A percentile compares a stretch with the other conserved stretches of the same genome.
These are phyloP conservation scores for Heliophila coronopifolia DNA, from an alignment of 441 rosid genomes.

Conservation along the genomic window DNA sequence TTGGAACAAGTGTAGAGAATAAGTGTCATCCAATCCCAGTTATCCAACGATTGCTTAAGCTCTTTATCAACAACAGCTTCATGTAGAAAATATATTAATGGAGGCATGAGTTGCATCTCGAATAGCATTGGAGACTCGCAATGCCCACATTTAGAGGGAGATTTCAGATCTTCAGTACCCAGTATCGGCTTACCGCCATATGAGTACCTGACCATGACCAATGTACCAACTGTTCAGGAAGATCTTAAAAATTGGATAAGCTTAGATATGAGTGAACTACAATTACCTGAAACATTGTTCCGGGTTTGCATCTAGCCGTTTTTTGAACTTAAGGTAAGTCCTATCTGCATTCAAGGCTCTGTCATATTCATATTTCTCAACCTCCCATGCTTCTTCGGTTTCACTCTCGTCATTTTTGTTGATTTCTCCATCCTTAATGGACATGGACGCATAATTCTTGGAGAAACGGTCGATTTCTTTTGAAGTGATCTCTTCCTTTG, in stretches of 20 bases:
- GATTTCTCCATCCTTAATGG: conserved; percentile 39
- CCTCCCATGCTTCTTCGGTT: conserved; percentile 58
- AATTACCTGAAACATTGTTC: conserved; percentile 84
- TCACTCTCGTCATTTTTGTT: conserved; percentile 38
- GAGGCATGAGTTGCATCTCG: conserved; percentile 90
- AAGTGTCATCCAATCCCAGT: conserved; percentile 88
- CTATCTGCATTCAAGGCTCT: conserved; percentile 74
- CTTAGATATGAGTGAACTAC: background rate
- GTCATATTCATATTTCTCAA: conserved; percentile 74
- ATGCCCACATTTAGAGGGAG: conserved; percentile 42
- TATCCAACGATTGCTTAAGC: conserved; percentile 43
- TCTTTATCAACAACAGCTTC: conserved; percentile 45
- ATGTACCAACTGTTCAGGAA: background rate
- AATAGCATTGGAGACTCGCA: conserved; percentile 58
- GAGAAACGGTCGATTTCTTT: conserved; percentile 36
- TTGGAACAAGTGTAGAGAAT: conserved; percentile 65
- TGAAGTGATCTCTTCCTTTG: conserved; percentile 39
- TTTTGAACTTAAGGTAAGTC: conserved; percentile 78
- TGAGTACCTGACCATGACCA: conserved; percentile 41
- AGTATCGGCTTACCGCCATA: conserved; percentile 65
- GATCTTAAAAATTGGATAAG: background rate
- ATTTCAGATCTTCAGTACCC: conserved; percentile 36
- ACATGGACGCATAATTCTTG: conserved; percentile 38
- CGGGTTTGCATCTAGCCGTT: conserved; percentile 65
- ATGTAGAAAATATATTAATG: conserved; percentile 64